Evolutionary conservation across 2,329 filamentous ascomycete species (phyloP).

Genomic region (Penicillium polonicum): DNA sequence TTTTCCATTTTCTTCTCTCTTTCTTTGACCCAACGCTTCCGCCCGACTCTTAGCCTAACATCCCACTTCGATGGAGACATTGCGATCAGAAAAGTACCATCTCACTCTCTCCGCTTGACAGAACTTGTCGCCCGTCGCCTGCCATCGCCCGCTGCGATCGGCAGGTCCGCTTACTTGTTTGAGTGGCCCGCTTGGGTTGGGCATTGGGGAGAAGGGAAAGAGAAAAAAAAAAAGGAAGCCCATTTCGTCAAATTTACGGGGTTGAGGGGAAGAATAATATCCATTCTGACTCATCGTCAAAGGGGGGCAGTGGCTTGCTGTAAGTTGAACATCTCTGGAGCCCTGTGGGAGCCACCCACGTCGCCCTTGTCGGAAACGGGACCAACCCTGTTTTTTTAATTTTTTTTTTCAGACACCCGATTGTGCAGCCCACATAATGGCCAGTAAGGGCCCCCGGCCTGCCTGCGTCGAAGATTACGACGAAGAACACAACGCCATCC

Average conservation of each 20-base stretch:
- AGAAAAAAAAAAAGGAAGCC: conserved; percentile 1
- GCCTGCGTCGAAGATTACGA: conserved; percentile 52
- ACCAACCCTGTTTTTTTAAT: conserved; percentile 23
- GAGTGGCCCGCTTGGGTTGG: conserved; percentile 20
- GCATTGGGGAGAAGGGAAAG: conserved; percentile 14
- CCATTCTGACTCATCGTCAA: conserved; percentile 15
- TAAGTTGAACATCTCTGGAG: conserved; percentile 18
- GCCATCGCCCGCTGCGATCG: conserved; percentile 33
- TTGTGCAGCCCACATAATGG: conserved; percentile 35
- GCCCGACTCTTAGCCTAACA: conserved; percentile 21
- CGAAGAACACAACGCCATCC: conserved; percentile 44
- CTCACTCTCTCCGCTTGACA: conserved; percentile 33
- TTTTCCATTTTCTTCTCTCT: conserved; percentile 7
- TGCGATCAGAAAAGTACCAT: conserved; percentile 31
- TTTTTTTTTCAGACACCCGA: conserved; percentile 26
- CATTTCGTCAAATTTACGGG: conserved; percentile 4
- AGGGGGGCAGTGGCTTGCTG: conserved; percentile 22
- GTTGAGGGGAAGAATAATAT: conserved; percentile 15
- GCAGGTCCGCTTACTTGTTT: conserved; percentile 25
- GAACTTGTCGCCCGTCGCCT: conserved; percentile 22
- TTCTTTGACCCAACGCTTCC: conserved; percentile 15
- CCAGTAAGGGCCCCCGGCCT: conserved; percentile 40
- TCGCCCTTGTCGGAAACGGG: conserved; percentile 19
- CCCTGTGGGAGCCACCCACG: conserved; percentile 19
- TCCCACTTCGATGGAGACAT: conserved; percentile 37